Percentiles rank a stretch among this genome's conserved stretches.
Conservation (phyloP, 2,329 filamentous ascomycete species). For the Pyrenophora seminiperda region DNA sequence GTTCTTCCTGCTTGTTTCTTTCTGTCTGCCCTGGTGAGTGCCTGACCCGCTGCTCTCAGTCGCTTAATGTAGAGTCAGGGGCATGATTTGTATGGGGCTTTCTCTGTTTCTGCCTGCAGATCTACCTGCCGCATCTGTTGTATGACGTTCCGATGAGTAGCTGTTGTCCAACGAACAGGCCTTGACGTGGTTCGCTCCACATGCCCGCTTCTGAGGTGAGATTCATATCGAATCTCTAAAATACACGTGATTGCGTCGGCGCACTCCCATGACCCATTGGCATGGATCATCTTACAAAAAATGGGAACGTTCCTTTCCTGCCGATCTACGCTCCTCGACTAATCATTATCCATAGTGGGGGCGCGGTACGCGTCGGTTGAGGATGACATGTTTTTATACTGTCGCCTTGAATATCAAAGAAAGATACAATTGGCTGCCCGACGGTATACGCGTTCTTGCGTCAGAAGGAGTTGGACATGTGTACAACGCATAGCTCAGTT, state of each 20-base stretch:
- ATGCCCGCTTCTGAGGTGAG: no score
- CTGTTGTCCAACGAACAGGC: no score
- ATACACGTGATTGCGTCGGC: no score
- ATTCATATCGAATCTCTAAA: no score
- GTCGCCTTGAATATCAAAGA: background rate
- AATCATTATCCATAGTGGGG: no score
- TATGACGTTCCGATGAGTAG: background rate
- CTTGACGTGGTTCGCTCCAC: no score
- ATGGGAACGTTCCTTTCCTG: constrained; percentile 2
- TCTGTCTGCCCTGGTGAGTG: constrained; percentile 13
- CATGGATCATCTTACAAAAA: background rate
- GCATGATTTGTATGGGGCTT: background rate
- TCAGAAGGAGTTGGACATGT: background rate
- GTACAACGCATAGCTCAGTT: background rate
- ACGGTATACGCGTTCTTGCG: constrained; percentile 9
- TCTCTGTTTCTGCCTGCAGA: no score
- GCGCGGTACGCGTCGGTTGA: no score
- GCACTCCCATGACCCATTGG: background rate
- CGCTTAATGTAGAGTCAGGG: background rate
- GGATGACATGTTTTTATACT: background rate
- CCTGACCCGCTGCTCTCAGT: constrained; percentile 10
- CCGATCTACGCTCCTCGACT: background rate
- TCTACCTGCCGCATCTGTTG: constrained; percentile 5
- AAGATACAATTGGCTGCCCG: background rate
- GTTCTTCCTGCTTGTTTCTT: background rate